phyloP scores from a whole-genome alignment of 2,329 filamentous ascomycete genomes.

The Phoma sp. region DNA sequence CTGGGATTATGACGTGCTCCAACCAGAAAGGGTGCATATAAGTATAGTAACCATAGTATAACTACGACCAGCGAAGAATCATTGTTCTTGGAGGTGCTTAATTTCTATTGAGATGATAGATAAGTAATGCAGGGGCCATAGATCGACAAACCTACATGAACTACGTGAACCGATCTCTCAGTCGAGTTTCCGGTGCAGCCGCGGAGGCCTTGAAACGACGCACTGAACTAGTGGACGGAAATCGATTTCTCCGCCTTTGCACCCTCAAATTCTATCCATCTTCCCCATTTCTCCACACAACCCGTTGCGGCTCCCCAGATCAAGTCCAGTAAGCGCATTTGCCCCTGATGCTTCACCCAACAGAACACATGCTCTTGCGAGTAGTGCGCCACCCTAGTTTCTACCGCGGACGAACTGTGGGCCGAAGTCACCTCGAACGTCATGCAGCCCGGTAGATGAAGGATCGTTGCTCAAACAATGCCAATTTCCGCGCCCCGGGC shows the following conservation, averaged over 20 bases:
- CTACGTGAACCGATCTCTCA: no score
- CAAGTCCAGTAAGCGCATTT: background rate
- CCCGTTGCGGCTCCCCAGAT: constrained; percentile 10
- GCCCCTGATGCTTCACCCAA: background rate
- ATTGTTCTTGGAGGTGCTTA: no score
- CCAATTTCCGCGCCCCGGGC: background rate
- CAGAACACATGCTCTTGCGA: background rate
- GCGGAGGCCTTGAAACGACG: constrained; percentile 44
- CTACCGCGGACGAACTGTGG: background rate
- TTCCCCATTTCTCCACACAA: constrained; percentile 9
- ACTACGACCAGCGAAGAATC: no score
- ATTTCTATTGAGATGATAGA: no score
- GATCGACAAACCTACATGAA: no score
- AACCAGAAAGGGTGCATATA: no score
- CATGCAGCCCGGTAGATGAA: background rate
- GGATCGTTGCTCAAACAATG: background rate
- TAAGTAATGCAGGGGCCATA: no score
- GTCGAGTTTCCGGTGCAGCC: constrained; percentile 22
- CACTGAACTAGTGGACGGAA: constrained; percentile 6
- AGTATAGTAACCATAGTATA: no score
- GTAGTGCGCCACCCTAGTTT: background rate
- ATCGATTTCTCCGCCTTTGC: constrained; percentile 10
- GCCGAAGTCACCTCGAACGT: background rate
- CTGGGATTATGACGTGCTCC: no score
- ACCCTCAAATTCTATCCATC: background rate